phyloP scores from a whole-genome alignment of 1,284 basidiomycete genomes.

The Puccinia polysora region DNA sequence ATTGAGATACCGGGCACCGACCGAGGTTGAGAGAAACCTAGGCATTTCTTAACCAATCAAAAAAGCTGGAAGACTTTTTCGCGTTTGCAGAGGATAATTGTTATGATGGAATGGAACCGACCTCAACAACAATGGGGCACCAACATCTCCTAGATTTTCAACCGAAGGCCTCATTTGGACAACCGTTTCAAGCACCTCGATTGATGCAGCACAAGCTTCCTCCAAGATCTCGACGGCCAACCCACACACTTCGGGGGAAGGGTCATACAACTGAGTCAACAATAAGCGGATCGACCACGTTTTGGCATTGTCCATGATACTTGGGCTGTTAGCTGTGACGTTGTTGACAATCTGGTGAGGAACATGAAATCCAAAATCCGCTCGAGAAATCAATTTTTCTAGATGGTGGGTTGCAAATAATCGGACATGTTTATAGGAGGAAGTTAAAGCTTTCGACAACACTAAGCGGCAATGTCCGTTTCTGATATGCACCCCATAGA shows the following conservation, averaged over 20 bases:
- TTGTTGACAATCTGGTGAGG: slow-evolving; percentile 45
- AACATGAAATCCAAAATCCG: slow-evolving; percentile 60
- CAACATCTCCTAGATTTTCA: slow-evolving; percentile 89
- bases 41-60: not conserved
- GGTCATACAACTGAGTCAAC: slow-evolving; percentile 91
- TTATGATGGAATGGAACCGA: slow-evolving; percentile 51
- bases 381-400: slow-evolving; percentile 61
- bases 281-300: slow-evolving; percentile 59
- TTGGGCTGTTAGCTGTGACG: not conserved
- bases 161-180: slow-evolving; percentile 90
- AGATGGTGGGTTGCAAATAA: slow-evolving; percentile 82
- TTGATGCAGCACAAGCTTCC: slow-evolving; percentile 73
- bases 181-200: slow-evolving; percentile 77
- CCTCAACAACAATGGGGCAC: slow-evolving; percentile 81
- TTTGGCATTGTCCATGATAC: slow-evolving; percentile 1
- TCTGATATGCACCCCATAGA: slow-evolving; percentile 56
- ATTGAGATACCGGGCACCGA: slow-evolving; percentile 85
- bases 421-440: slow-evolving; percentile 70
- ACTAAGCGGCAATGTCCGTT: slow-evolving; percentile 88
- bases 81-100: not conserved
- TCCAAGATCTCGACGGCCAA: slow-evolving; percentile 82
- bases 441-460: slow-evolving; percentile 86
- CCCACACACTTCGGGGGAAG: slow-evolving; percentile 79
- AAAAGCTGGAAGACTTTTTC: not conserved
- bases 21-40: slow-evolving; percentile 89